These are phyloP conservation scores for Nemania bipapillata DNA, from an alignment of 2,329 filamentous ascomycete species.

Conservation along the genomic window DNA sequence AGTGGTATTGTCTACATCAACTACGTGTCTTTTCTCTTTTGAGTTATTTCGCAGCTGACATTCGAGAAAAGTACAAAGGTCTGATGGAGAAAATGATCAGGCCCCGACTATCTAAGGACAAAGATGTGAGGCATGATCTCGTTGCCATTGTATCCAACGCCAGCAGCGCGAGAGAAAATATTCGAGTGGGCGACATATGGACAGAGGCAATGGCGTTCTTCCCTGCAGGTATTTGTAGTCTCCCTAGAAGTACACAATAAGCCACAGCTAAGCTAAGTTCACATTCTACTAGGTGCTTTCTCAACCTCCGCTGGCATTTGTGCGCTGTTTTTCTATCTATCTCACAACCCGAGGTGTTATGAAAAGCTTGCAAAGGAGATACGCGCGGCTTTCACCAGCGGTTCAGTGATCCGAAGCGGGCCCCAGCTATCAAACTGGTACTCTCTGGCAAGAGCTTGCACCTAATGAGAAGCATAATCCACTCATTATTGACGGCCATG, in stretches of 20 bases:
- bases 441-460: slow-evolving; percentile 14
- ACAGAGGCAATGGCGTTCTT: slow-evolving; percentile 17
- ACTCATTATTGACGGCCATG: slow-evolving; percentile 24
- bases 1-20: slow-evolving; percentile 2
- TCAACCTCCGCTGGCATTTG: neutral
- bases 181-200: neutral
- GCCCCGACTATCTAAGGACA: neutral
- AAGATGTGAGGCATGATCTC: neutral
- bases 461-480: neutral
- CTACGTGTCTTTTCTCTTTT: neutral
- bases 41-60: neutral
- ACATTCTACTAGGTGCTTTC: neutral
- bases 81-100: neutral
- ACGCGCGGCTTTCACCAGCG: neutral
- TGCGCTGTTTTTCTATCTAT: neutral
- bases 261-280: too few relatives aligned
- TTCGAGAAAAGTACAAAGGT: neutral
- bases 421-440: slow-evolving; percentile 4
- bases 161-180: neutral
- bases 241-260: too few relatives aligned
- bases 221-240: neutral
- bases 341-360: neutral
- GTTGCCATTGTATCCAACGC: neutral
- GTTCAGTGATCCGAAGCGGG: neutral
- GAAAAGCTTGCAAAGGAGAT: neutral